A percentile compares a stretch with the other conserved stretches of the same genome.
These are phyloP conservation scores for Soucietia sequanensis DNA, from an alignment of 805 yeast species.

Conservation along the genomic window DNA sequence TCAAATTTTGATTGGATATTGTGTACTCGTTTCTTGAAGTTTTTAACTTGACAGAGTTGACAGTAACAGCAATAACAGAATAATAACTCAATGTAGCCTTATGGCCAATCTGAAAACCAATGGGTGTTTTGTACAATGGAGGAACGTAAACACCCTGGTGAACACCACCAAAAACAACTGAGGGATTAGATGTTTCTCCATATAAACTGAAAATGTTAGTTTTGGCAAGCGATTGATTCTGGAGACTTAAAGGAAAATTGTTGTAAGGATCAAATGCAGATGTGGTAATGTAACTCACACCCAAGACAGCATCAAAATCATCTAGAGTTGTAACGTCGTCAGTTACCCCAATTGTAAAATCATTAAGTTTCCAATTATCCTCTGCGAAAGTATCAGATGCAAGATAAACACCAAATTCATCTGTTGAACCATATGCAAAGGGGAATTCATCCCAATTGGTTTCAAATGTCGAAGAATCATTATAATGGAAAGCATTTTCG, in stretches of 20 bases:
- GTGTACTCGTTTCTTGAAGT: not conserved
- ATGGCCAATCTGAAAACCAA: constrained; percentile 3
- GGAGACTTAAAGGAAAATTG: constrained; percentile 3
- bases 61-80: constrained; percentile 5
- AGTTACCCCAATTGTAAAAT: not conserved
- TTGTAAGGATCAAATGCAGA: not conserved
- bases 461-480: not conserved
- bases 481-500: not conserved
- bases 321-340: not conserved
- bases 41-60: constrained; percentile 5
- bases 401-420: not conserved
- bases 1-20: constrained; percentile 6
- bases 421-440: constrained; percentile 1
- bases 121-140: constrained; percentile 3
- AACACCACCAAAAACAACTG: constrained; percentile 4
- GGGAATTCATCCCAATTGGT: not conserved
- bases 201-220: not conserved
- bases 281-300: not conserved
- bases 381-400: not conserved
- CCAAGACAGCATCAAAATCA: constrained; percentile 1
- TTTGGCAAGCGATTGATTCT: not conserved
- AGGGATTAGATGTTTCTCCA: not conserved
- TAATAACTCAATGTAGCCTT: constrained; percentile 1
- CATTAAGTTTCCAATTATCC: not conserved
- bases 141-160: not conserved